Base-by-base conservation (phyloP, 2,329 filamentous ascomycete genomes). In the Exophiala mesophila region DNA sequence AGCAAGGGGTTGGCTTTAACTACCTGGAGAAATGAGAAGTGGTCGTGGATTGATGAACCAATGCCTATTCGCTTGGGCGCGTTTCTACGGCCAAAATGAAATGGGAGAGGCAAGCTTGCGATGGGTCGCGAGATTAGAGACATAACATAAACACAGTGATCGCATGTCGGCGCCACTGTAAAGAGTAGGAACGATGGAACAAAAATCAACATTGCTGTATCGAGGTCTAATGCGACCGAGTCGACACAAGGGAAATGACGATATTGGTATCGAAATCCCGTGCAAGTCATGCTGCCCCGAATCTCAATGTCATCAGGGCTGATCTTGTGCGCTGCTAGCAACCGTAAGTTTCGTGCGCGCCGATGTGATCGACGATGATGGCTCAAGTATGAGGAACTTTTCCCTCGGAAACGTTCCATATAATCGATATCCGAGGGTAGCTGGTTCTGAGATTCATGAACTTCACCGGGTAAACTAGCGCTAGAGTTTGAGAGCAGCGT, bases 211-310 rank as follows among this genome's bases (percentile, higher is more conserved):
- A 32, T 28, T n/a, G 24, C 24, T n/a, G 24, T 28, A n/a, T 28
- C 24, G n/a, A 28, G 24, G 8, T 8, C 8, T n/a, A 28, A 28
- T 8, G 24, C 8, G n/a, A 28, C 24, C 24, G 24, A 28, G 24
- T 28, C 24, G 24, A 28, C n/a, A n/a, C 24, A 28, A 8, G 24
- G 8, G 24, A 28, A 28, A 28, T 28, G 24, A 28, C 24, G 24
- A 28, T 28, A n/a, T 8, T n/a, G 8, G n/a, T 8, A 28, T 8
- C 8, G n/a, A 26, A 24, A 7, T 30, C 36, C 36, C n/a, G 23
- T 29, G 20, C 36, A 39, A 39, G 13, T 29, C 16, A 28, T 39
- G 36, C 20, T 39, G 36, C 23, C 20, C 18, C 36, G 36, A 29
- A 39, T 15, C 17, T 39, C 36, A 19, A 39, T 26, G 7, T 39